phyloP scores from a whole-genome alignment of 306 rosid genomes.

The Vachellia collinsii region DNA sequence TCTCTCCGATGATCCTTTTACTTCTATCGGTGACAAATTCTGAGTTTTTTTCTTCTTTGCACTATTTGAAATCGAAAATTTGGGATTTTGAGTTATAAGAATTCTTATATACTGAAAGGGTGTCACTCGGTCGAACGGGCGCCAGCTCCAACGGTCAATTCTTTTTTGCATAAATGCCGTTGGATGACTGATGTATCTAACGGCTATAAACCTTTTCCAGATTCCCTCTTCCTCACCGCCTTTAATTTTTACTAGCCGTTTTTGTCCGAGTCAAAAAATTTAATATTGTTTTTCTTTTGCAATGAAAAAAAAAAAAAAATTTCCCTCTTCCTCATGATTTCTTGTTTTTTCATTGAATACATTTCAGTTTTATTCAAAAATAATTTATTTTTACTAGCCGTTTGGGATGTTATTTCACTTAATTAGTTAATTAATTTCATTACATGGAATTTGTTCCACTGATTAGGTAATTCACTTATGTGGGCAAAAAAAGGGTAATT shows the following conservation, averaged over 20 bases:
- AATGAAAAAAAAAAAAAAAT: no score
- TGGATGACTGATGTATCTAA: slow-evolving; percentile 33
- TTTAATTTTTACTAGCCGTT: slow-evolving; percentile 49
- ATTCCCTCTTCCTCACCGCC: not conserved
- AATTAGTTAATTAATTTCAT: not conserved
- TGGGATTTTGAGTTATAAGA: not conserved
- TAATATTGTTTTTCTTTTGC: not conserved
- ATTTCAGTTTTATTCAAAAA: not conserved
- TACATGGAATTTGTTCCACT: not conserved
- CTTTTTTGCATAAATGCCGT: slow-evolving; percentile 1
- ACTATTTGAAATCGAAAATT: not conserved
- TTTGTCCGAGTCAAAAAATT: not conserved
- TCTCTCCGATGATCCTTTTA: not conserved
- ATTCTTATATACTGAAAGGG: slow-evolving; percentile 13
- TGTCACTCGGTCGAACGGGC: not conserved
- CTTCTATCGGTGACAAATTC: not conserved
- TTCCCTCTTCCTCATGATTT: not conserved
- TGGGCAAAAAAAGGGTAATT: no score
- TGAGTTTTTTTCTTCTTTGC: not conserved
- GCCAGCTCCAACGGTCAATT: slow-evolving; percentile 44
- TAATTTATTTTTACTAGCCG: slow-evolving; percentile 41
- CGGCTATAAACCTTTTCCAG: slow-evolving; percentile 3
- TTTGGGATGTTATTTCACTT: slow-evolving; percentile 5
- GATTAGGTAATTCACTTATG: not conserved
- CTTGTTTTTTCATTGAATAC: not conserved